Percentiles rank a stretch among this genome's conserved stretches.
Conservation (phyloP, 192 early-diverging fungal genomes). For the Spizellomyces sp. region DNA sequence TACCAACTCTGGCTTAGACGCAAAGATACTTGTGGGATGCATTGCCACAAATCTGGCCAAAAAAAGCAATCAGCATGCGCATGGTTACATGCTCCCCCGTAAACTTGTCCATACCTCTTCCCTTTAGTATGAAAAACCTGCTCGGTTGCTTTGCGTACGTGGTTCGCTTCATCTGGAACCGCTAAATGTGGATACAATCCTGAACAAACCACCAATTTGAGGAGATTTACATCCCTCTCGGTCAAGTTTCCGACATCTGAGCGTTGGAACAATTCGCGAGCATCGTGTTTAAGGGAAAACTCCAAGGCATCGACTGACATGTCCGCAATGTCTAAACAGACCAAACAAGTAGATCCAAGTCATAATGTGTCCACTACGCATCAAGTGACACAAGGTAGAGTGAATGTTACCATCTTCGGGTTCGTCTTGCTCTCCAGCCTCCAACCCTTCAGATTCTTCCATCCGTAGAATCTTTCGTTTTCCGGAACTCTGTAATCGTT, state of each 20-base stretch:
- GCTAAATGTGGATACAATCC: conserved; percentile 70
- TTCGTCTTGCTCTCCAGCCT: conserved; percentile 35
- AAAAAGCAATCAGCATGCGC: no score
- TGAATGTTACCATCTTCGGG: conserved; percentile 12
- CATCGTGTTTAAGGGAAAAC: conserved; percentile 59
- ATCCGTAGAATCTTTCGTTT: conserved; percentile 41
- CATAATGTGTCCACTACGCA: no score
- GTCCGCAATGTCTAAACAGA: conserved; percentile 28
- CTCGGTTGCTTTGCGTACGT: conserved; percentile 48
- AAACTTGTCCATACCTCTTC: conserved; percentile 30
- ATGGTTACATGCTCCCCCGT: no score
- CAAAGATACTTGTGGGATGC: conserved; percentile 66
- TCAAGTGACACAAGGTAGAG: neutral
- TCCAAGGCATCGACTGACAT: conserved; percentile 61
- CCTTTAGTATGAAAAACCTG: conserved; percentile 63
- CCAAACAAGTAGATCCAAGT: neutral
- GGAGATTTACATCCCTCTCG: conserved; percentile 48
- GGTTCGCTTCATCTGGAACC: conserved; percentile 67
- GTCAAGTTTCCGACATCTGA: conserved; percentile 41
- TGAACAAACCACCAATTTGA: conserved; percentile 65
- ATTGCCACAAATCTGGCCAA: conserved; percentile 51
- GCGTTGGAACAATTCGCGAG: conserved; percentile 38
- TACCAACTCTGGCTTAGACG: conserved; percentile 60
- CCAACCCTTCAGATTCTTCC: neutral
- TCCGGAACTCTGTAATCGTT: conserved; percentile 34